Conservation (phyloP, 352 stramenopile species). For the Phytophthora fragariaefolia region DNA sequence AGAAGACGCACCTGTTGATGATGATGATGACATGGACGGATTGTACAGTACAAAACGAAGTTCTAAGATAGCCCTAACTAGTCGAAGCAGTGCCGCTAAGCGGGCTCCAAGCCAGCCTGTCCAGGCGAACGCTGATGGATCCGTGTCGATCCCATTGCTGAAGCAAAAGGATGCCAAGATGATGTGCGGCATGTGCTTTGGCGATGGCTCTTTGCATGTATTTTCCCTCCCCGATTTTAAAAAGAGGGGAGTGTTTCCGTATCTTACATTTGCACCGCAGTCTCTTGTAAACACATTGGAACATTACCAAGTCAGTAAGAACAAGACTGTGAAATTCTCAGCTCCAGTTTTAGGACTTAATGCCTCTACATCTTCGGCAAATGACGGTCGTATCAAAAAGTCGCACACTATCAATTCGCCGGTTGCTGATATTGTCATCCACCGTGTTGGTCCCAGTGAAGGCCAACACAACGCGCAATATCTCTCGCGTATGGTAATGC, state of each 20-base stretch:
- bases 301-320: constrained; percentile 61
- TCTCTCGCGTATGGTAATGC: constrained; percentile 79
- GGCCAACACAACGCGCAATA: constrained; percentile 75
- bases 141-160: constrained; percentile 61
- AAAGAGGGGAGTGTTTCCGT: constrained; percentile 81
- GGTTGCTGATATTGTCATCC: constrained; percentile 83
- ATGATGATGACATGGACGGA: constrained; percentile 78
- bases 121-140: constrained; percentile 42
- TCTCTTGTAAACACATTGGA: constrained; percentile 80
- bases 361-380: constrained; percentile 66
- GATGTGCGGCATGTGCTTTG: constrained; percentile 87
- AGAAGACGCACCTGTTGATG: constrained; percentile 34
- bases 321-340: constrained; percentile 61
- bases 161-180: constrained; percentile 61
- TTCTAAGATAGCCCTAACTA: constrained; percentile 21
- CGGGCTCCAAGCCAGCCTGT: not conserved
- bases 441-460: constrained; percentile 81
- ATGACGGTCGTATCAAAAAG: constrained; percentile 83
- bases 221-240: constrained; percentile 87
- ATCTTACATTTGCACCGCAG: constrained; percentile 83
- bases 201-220: constrained; percentile 81
- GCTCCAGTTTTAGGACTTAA: constrained; percentile 77
- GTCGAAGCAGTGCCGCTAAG: constrained; percentile 23
- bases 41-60: constrained; percentile 66
- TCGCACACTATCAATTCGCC: constrained; percentile 83